Conservation (phyloP, 208 protist genomes). For the Acanthamoeba polyphaga region DNA sequence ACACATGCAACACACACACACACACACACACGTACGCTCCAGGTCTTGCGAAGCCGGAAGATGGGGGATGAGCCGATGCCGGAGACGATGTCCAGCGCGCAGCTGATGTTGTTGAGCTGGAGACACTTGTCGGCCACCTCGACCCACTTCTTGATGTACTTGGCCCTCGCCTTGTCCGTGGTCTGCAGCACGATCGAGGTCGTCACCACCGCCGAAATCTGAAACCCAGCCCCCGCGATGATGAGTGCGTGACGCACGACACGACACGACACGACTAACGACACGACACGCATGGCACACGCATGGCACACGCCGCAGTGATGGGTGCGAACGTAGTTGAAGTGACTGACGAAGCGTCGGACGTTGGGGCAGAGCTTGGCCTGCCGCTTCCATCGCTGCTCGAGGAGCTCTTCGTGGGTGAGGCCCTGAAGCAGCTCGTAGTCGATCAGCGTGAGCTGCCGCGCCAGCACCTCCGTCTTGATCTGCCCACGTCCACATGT, state of each 20-base stretch:
- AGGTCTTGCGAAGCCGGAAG: neutral
- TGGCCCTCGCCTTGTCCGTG: neutral
- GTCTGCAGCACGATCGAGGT: neutral
- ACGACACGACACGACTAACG: too few relatives aligned
- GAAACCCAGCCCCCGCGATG: neutral
- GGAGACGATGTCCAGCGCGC: neutral
- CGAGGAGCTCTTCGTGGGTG: neutral
- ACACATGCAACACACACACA: too few relatives aligned
- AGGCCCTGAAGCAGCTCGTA: neutral
- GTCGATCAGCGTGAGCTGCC: slow-evolving; percentile 2
- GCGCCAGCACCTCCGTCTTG: neutral
- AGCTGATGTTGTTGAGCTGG: neutral
- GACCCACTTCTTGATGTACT: slow-evolving; percentile 9
- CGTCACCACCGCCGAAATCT: slow-evolving; percentile 3
- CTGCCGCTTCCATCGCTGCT: neutral
- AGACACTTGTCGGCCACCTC: neutral
- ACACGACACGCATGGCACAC: neutral
- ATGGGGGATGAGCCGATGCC: neutral
- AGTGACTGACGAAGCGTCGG: neutral
- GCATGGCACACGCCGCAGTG: neutral
- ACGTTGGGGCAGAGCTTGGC: neutral
- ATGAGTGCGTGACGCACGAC: neutral
- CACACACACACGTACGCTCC: neutral
- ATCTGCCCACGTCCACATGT: neutral
- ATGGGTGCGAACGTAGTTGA: neutral